Evolutionary conservation across 805 yeast genomes (phyloP).

Genomic region (Candida xyloterini): DNA sequence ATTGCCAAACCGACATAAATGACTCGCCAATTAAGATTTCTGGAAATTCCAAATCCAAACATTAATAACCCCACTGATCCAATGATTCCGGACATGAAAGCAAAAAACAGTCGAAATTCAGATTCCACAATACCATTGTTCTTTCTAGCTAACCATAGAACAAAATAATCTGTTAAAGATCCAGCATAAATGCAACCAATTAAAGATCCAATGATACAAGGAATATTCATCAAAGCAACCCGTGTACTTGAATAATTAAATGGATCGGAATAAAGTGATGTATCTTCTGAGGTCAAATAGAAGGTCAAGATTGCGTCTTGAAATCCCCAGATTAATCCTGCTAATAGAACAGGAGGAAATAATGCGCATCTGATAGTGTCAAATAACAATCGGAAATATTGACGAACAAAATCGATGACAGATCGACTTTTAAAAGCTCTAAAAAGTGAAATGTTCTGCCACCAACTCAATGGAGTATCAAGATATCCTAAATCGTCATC

Average conservation of each 20-base stretch:
- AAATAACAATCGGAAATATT: constrained; percentile 37
- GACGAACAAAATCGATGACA: constrained; percentile 25
- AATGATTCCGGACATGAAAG: constrained; percentile 53
- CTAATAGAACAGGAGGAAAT: constrained; percentile 59
- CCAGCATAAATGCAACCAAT: constrained; percentile 69
- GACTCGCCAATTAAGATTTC: constrained; percentile 47
- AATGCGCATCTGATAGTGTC: constrained; percentile 28
- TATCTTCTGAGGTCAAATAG: constrained; percentile 70
- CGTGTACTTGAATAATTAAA: constrained; percentile 60
- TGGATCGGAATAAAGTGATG: constrained; percentile 57
- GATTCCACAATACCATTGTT: constrained; percentile 62
- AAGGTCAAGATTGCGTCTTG: constrained; percentile 74
- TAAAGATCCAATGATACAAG: constrained; percentile 61
- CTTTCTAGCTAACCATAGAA: constrained; percentile 60
- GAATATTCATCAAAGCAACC: constrained; percentile 78
- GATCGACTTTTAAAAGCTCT: constrained; percentile 7
- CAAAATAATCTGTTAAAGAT: constrained; percentile 57
- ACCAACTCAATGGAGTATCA: constrained; percentile 18
- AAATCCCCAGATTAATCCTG: constrained; percentile 74
- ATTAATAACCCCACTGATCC: constrained; percentile 60
- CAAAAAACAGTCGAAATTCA: constrained; percentile 58
- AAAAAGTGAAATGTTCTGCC: constrained; percentile 18
- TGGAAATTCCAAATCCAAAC: constrained; percentile 65
- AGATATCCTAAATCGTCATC: constrained; percentile 26
- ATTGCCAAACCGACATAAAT: constrained; percentile 60